Evolutionary conservation across 2,329 filamentous ascomycete species (phyloP), one percentile per base, ranked within the genome.

Genomic region (Periconia macrospinosa): DNA sequence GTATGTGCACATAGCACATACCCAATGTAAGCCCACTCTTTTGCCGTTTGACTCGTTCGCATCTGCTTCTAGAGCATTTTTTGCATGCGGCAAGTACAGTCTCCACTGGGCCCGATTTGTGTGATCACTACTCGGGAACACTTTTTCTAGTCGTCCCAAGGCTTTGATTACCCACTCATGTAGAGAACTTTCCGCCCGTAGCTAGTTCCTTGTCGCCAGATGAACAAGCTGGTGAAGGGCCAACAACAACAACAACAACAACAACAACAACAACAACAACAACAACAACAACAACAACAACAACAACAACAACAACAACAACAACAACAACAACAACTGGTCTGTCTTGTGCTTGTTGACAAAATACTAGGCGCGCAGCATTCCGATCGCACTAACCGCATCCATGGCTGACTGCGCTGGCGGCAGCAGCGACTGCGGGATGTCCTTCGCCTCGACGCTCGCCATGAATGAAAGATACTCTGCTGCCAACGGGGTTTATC

Each of bases 391-490:
- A 9, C 73, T 60, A 10, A 52, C 13, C 17, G 35, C 49, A 18
- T 63, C 44, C 18, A 60, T 44, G 6, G 15, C 19, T 2, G 44
- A 47, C 40, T 20, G 35, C 15, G 35, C 44, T 52, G 33, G 35
- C 10, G 67, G 70, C 49, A 76, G 61, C 17, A 76, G 59, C 0
- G 68, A 69, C 37, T 55, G 50, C 1, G 69, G 71, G 51, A 76
- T 72, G 41, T 66, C 60, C 27, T 62, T 61, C 15, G 61, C 51
- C 41, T 68, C 46, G 14, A 75, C 52, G 51, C 68, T 73, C 8
- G 69, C 60, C 58, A 75, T 70, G 15, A 69, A 68, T 10, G 57
- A 70, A 18, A 76, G 56, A 44, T 69, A 69, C 17, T 72, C 63
- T 1, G 59, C 58, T 1, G 74, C 74, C 3, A 71, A 37, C n/a